Evolutionary conservation across 164 flowering plant genomes (phyloP), one percentile per base, ranked within the genome.

Genomic region (Magnolia kwangsiensis): DNA sequence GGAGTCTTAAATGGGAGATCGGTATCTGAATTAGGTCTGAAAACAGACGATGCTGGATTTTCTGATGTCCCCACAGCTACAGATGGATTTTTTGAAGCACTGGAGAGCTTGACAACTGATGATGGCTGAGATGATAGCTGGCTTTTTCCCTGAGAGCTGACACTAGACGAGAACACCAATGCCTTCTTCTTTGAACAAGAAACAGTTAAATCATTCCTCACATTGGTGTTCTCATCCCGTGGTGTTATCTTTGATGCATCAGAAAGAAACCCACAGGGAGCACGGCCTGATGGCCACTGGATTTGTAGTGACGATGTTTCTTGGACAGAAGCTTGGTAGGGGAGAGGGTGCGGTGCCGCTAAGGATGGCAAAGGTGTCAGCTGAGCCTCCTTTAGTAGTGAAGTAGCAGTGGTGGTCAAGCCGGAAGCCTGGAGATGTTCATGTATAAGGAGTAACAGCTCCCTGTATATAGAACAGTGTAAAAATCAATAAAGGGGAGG

Each of bases 351-450:
- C 55, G 93, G 88, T 18, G 89, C 85, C 49, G 93, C 82, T 72
- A 89, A 82, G 14, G 92, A 85, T 77, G 92, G 95, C 85, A 94
- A 83, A 72, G 98, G 97, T 18, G 89, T 85, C 85, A 96, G 83
- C 81, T 88, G 91, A 58, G 97, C 97, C 89, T 94, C 99, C 77
- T 88, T 93, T 45, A 94, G 83, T 76, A 96, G 85, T 72, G 87
- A n/a, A 45, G 86, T 76, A 74, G 99, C 97, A 76, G 91, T 83
- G 63, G 85, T 67, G 67, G 79, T 79, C 85, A 96, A 82, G 72
- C 99, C 98, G 78, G 91, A 90, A 51, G 96, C 95, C 81, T 87
- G 92, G 64, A 96, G 93, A 79, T 96, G 99, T 76, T 96, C 99
- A 75, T 96, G 98, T 18, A 94, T 91, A 27, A 96, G 94, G 21